These are phyloP conservation scores for Magnusiomyces starmeri DNA, from an alignment of 1,139 yeast species.

Conservation along the genomic window DNA sequence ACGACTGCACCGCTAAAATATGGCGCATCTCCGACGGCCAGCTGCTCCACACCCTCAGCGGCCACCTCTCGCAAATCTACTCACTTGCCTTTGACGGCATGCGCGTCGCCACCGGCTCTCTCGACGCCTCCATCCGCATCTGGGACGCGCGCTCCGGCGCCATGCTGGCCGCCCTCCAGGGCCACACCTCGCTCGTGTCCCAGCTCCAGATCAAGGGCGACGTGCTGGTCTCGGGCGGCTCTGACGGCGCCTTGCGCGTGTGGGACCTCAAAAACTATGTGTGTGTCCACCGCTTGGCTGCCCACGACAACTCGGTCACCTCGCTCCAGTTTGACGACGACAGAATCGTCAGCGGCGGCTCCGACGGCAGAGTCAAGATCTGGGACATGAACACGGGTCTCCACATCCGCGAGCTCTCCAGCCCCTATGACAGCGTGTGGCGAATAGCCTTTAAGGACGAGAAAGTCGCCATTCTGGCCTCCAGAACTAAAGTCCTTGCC, in stretches of 20 bases:
- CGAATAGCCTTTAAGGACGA: conserved; percentile 38
- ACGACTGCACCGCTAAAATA: conserved; percentile 80
- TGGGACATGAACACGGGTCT: conserved; percentile 83
- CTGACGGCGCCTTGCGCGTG: conserved; percentile 80
- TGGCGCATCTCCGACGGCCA: conserved; percentile 81
- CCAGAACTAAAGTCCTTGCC: conserved; percentile 21
- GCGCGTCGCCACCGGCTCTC: conserved; percentile 72
- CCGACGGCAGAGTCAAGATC: conserved; percentile 79
- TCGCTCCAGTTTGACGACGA: conserved; percentile 86
- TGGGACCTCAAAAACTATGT: conserved; percentile 90
- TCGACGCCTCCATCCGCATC: conserved; percentile 84
- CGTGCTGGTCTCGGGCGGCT: conserved; percentile 86
- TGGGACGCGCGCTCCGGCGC: conserved; percentile 86
- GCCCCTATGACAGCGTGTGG: conserved; percentile 38
- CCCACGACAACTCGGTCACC: conserved; percentile 69
- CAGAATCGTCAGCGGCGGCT: conserved; percentile 82
- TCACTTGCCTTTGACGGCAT: conserved; percentile 77
- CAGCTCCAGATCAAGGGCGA: conserved; percentile 85
- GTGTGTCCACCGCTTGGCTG: conserved; percentile 85
- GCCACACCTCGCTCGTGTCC: conserved; percentile 60
- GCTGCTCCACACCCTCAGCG: conserved; percentile 64
- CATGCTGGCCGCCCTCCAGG: conserved; percentile 68
- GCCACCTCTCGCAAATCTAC: conserved; percentile 86
- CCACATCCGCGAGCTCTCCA: conserved; percentile 35
- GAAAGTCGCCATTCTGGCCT: conserved; percentile 37